These are phyloP conservation scores for Boletus pseudo-olivaceus DNA, from an alignment of 768 basidiomycete genomes.

Conservation along the genomic window DNA sequence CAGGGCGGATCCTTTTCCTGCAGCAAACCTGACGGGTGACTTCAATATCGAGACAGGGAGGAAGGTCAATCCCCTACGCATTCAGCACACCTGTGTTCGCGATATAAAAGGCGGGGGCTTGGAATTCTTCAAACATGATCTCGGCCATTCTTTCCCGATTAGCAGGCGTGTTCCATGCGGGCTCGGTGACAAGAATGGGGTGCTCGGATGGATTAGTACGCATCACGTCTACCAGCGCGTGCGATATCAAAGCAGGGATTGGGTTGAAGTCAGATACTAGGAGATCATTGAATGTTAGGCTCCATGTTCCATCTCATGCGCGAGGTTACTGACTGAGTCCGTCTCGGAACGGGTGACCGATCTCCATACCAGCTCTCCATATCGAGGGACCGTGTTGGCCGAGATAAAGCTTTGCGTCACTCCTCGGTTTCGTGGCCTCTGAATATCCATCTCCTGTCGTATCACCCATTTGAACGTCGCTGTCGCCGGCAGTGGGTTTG, in stretches of 20 bases:
- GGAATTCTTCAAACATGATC: conserved; percentile 96
- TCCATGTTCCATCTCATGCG: not conserved
- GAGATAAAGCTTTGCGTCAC: conserved; percentile 62
- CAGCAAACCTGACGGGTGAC: conserved; percentile 67
- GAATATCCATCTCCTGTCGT: conserved; percentile 33
- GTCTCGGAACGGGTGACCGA: conserved; percentile 78
- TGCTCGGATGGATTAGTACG: conserved; percentile 77
- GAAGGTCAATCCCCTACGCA: conserved; percentile 54
- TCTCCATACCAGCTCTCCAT: conserved; percentile 89
- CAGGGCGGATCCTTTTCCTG: conserved; percentile 95
- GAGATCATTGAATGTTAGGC: not conserved
- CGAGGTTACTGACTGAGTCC: conserved; percentile 64
- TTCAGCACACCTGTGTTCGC: conserved; percentile 93
- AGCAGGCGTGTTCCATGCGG: conserved; percentile 92
- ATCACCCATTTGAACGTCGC: conserved; percentile 39
- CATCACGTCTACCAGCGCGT: conserved; percentile 76
- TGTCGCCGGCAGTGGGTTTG: conserved; percentile 37
- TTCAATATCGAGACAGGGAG: conserved; percentile 8
- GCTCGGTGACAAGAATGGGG: conserved; percentile 90
- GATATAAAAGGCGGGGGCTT: conserved; percentile 93
- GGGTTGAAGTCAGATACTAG: conserved; percentile 76
- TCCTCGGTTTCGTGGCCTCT: conserved; percentile 36
- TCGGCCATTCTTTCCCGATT: conserved; percentile 95
- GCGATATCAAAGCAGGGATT: conserved; percentile 64
- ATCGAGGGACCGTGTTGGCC: conserved; percentile 87